Evolutionary conservation across 2,329 filamentous ascomycete species (phyloP).

Genomic region (Zelopaecilomyces penicillatus): DNA sequence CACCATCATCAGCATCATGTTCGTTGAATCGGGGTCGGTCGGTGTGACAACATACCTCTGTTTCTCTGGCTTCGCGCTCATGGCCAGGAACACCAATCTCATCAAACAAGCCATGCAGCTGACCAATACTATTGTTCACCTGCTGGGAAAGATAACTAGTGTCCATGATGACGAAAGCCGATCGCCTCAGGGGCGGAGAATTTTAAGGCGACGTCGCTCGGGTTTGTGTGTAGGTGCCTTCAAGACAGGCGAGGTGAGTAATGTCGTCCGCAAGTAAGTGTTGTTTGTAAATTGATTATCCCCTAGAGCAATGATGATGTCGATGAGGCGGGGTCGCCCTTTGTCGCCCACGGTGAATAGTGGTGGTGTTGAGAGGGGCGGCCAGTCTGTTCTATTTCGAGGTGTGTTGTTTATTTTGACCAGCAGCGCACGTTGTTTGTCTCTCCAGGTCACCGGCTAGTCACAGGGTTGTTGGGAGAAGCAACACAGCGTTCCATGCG

Average conservation of each 20-base stretch:
- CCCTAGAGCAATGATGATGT: no score
- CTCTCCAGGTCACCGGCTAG: no score
- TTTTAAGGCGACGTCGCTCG: neutral
- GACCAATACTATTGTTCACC: conserved; percentile 86
- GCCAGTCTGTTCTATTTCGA: no score
- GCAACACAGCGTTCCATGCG: no score
- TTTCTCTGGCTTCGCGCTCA: conserved; percentile 83
- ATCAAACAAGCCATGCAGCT: conserved; percentile 91
- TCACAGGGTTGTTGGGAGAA: no score
- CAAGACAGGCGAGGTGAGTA: neutral
- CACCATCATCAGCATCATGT: neutral
- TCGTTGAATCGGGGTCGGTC: neutral
- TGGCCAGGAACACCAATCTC: conserved; percentile 93
- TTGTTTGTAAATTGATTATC: no score
- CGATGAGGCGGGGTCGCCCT: neutral
- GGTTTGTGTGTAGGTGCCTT: conserved; percentile 13
- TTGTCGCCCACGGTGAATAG: neutral
- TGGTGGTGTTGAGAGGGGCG: no score
- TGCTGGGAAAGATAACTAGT: conserved; percentile 89
- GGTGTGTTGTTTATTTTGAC: no score
- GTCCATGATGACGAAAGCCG: conserved; percentile 52
- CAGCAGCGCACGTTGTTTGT: no score
- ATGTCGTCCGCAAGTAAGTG: no score
- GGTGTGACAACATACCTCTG: conserved; percentile 56
- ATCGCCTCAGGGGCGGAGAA: conserved; percentile 3